These are phyloP conservation scores for Chiua sp. DNA, from an alignment of 1,284 basidiomycete species.

Conservation along the genomic window DNA sequence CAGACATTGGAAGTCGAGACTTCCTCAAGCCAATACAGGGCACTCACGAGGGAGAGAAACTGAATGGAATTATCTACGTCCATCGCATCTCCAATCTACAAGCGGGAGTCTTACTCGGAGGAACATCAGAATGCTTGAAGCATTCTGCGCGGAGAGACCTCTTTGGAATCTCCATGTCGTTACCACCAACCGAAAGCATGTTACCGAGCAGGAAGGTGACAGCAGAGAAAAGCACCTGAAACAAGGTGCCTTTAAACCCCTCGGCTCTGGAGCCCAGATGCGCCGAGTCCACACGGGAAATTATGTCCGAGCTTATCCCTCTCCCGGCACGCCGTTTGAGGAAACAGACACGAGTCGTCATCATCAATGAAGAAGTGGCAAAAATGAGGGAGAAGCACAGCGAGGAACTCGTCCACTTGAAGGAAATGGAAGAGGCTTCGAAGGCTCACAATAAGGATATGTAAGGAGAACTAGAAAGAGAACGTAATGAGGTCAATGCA, in stretches of 20 bases:
- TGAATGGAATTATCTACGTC: conserved; percentile 42
- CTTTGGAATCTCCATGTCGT: conserved; percentile 9
- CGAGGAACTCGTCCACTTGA: neutral
- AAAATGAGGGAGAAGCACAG: conserved; percentile 1
- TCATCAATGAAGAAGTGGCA: neutral
- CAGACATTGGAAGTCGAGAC: too few relatives aligned
- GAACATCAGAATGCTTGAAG: conserved; percentile 49
- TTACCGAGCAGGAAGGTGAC: conserved; percentile 1
- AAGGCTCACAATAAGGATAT: neutral
- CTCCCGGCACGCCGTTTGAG: neutral
- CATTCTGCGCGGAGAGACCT: conserved; percentile 48
- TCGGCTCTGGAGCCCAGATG: conserved; percentile 8
- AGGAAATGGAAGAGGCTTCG: neutral
- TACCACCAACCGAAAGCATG: conserved; percentile 1
- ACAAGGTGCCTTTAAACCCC: conserved; percentile 2
- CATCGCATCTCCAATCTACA: conserved; percentile 41
- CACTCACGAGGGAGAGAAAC: neutral
- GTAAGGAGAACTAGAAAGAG: neutral
- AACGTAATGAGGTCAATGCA: neutral
- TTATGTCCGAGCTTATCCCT: conserved; percentile 7
- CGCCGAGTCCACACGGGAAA: conserved; percentile 1
- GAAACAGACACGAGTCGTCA: neutral
- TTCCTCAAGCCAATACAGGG: too few relatives aligned
- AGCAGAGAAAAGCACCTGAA: neutral
- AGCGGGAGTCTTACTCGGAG: conserved; percentile 47